Evolutionary conservation across 2,329 filamentous ascomycete genomes (phyloP), one percentile per base, ranked within the genome.

Genomic region (Paecilomyces niveus): DNA sequence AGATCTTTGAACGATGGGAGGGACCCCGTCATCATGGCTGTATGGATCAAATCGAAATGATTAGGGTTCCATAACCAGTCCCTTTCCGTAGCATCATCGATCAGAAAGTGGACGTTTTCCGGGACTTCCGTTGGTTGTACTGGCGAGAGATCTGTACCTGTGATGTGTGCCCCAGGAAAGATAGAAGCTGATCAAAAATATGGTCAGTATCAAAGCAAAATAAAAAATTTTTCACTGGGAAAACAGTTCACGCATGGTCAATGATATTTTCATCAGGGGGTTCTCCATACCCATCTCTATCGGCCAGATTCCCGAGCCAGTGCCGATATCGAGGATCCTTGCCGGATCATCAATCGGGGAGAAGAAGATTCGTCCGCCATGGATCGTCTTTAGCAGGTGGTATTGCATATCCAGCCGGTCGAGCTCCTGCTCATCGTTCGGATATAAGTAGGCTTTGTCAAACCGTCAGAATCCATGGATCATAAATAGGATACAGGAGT

Each of bases 81-180:
- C 1, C 79, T 76, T 66, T 85, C 83, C 3, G 81, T 79, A 67
- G 80, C 80, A 65, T 92, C 88, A 67, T 91, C 88, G 53, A 92
- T 81, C 60, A 85, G 85, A 63, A 92, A 92, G 61, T 85, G 83
- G 13, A 91, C 86, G 62, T 92, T 92, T 18, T 83, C 81, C 0
- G 89, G 88, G 0, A 90, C 86, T 54, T 82, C 78, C 3, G 75
- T 75, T 2, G 86, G 85, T 66, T 89, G 87, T 26, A 89, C 85
- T 1, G 86, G 85, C 0, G 85, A 88, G 5, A 89, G 77, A 65
- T 89, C 87, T 8, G 83, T 87, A 32, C 85, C 87, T 54, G 81
- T 80, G 31, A 89, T 78, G 60, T 80, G 72, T 10, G 86, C 75
- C 3, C 79, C 67, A 11, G 86, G 86, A 60, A 86, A 88, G 54